Evolutionary conservation across 2,329 filamentous ascomycete genomes (phyloP).

Genomic region (Grosmannia serpens): DNA sequence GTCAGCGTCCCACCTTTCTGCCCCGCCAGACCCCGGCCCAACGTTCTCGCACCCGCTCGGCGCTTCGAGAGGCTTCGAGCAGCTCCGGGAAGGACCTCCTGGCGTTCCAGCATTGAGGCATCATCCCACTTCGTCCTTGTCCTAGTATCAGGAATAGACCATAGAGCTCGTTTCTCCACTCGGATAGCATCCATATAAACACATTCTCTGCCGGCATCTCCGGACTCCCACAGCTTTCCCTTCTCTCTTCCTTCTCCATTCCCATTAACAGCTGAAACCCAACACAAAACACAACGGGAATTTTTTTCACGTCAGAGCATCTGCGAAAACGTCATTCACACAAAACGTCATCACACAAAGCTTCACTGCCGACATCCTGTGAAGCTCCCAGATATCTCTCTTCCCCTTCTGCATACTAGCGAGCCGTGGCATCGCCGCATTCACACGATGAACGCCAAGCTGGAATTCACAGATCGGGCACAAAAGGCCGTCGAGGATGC

Average conservation of each 20-base stretch:
- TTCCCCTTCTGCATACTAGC: not conserved
- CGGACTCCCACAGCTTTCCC: not conserved
- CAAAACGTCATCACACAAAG: not conserved
- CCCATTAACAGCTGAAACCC: not conserved
- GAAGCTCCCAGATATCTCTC: not conserved
- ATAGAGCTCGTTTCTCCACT: not conserved
- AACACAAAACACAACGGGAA: not conserved
- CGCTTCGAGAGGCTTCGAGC: slow-evolving; percentile 10
- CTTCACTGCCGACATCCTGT: not conserved
- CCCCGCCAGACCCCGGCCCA: not conserved
- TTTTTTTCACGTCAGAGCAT: not conserved
- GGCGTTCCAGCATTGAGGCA: not conserved
- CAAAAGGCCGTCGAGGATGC: slow-evolving; percentile 84
- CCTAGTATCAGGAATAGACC: not conserved
- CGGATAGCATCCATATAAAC: not conserved
- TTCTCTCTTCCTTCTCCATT: not conserved
- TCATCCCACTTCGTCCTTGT: not conserved
- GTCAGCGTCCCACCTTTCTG: not conserved
- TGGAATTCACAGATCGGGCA: slow-evolving; percentile 90
- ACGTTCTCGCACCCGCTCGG: not conserved
- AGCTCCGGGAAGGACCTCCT: not conserved
- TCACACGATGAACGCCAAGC: slow-evolving; percentile 54
- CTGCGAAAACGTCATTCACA: not conserved
- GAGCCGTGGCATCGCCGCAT: not conserved
- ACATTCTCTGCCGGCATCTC: not conserved